Conservation (phyloP, 805 yeast species). For the Limtongia smithiae region DNA sequence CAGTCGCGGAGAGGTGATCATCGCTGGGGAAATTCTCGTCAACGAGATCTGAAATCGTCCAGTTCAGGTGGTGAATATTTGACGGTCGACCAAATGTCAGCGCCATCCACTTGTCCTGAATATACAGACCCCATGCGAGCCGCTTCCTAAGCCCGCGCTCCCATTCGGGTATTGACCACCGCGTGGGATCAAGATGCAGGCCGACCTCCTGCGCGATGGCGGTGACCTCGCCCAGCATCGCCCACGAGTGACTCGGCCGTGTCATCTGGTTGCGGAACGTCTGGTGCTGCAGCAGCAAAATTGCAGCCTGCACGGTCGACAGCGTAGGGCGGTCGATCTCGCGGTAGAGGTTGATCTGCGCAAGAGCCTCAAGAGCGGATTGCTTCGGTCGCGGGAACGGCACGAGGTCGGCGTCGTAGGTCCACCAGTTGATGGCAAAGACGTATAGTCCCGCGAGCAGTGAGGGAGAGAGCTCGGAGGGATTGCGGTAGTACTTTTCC, state of each 20-base stretch:
- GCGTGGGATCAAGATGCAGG: slow-evolving; percentile 80
- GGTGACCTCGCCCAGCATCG: slow-evolving; percentile 60
- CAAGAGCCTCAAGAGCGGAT: slow-evolving; percentile 28
- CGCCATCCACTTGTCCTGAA: slow-evolving; percentile 89
- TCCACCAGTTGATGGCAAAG: slow-evolving; percentile 35
- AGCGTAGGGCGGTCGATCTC: slow-evolving; percentile 36
- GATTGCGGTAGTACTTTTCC: slow-evolving; percentile 31
- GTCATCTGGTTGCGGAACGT: slow-evolving; percentile 33
- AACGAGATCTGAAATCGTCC: slow-evolving; percentile 69
- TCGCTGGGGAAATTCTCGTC: slow-evolving; percentile 37
- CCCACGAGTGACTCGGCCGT: slow-evolving; percentile 67
- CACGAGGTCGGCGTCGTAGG: slow-evolving; percentile 30
- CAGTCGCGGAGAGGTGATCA: slow-evolving; percentile 12
- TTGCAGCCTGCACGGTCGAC: slow-evolving; percentile 42
- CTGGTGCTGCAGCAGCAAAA: slow-evolving; percentile 47
- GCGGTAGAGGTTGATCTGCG: slow-evolving; percentile 25
- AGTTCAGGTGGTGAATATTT: slow-evolving; percentile 68
- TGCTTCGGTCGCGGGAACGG: slow-evolving; percentile 27
- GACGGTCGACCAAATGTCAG: slow-evolving; percentile 80
- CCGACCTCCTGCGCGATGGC: slow-evolving; percentile 89
- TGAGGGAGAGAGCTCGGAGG: slow-evolving; percentile 32
- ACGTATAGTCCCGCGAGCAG: slow-evolving; percentile 31
- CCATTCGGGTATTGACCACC: slow-evolving; percentile 94
- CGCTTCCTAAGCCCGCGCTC: slow-evolving; percentile 84
- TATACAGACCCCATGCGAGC: slow-evolving; percentile 92